Base-by-base conservation (phyloP, 306 rosid genomes). In the Geum urbanum region DNA sequence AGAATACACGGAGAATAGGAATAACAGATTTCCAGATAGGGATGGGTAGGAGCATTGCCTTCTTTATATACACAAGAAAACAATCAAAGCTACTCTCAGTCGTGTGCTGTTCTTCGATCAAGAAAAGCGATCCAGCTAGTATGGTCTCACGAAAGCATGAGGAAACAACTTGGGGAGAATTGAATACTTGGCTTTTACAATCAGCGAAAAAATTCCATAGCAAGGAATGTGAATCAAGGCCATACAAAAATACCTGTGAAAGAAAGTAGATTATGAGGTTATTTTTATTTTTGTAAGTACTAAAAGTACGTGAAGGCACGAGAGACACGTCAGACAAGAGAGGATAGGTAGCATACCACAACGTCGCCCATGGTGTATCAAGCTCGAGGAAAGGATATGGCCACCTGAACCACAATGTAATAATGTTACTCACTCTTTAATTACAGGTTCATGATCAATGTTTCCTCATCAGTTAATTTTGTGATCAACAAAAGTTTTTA, bases 301-400 rank as follows among this genome's bases (percentile, higher is more conserved):
- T 43, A 11, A 9, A 57, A 47, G 37, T 32, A 32, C 37, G 40
- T 65, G 61, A 19, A 15, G 67, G 46, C n/a, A 65, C 49, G 12
- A 39, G 16, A 20, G 24, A 61, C 37, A 32, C 37, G 3, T 32
- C 37, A 32, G 37, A 32, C 3, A 32, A 39, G 16, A 20, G 35
- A 61, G 55, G 64, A 58, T 9, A 45, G 24, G 20, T 16, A 56
- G 51, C 46, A 79, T 89, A 92, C 98, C 98, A 92, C 12, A 89
- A n/a, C 27, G 96, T 89, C 52, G 92, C 87, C 95, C 91, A 92
- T 0, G 92, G 83, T 5, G 80, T 80, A 64, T 78, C 69, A 14
- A 92, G 89, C 87, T 87, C 91, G 3, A 92, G 83, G 78, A 92
- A 92, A 49, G 97, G 95, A 80, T 92, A 92, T 3, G 98, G 98